Evolutionary conservation across 106 monocot species (phyloP).

Genomic region (Amphibolis antarctica): DNA sequence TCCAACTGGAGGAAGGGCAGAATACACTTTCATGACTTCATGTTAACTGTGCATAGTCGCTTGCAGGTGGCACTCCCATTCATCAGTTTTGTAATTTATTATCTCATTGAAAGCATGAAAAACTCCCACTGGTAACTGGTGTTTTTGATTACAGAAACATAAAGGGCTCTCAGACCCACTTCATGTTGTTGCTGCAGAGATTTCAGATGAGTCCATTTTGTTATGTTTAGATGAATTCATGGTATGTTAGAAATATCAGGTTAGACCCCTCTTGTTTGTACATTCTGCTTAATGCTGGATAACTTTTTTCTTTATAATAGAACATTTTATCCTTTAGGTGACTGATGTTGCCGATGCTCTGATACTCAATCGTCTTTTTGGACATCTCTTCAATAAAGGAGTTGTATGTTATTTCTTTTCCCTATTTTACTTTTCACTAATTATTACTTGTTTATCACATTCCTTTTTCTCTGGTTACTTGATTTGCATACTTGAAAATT

Average conservation of each 20-base stretch:
- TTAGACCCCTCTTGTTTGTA: constrained; percentile 17
- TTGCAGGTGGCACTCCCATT: constrained; percentile 50
- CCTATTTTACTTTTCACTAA: not conserved
- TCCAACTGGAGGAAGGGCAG: constrained; percentile 87
- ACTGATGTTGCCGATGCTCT: constrained; percentile 99
- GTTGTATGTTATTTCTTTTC: constrained; percentile 40
- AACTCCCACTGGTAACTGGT: not conserved
- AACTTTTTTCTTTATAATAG: not conserved
- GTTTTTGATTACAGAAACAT: constrained; percentile 50
- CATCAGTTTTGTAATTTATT: not conserved
- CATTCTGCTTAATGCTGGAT: not conserved
- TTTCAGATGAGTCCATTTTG: constrained; percentile 89
- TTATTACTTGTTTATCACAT: not conserved
- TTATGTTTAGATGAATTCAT: constrained; percentile 99
- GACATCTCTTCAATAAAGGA: constrained; percentile 87
- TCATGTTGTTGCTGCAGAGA: constrained; percentile 91
- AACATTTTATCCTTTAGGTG: constrained; percentile 43
- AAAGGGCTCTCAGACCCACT: constrained; percentile 96
- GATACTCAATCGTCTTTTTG: constrained; percentile 92
- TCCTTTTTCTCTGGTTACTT: not conserved
- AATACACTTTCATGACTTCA: constrained; percentile 99
- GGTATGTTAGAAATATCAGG: constrained; percentile 42
- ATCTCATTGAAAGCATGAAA: not conserved
- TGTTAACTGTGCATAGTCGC: constrained; percentile 89
- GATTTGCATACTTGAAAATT: not conserved